Evolutionary conservation across 768 basidiomycete species (phyloP), one percentile per base, ranked within the genome.

Genomic region (Tylopilus balloui): DNA sequence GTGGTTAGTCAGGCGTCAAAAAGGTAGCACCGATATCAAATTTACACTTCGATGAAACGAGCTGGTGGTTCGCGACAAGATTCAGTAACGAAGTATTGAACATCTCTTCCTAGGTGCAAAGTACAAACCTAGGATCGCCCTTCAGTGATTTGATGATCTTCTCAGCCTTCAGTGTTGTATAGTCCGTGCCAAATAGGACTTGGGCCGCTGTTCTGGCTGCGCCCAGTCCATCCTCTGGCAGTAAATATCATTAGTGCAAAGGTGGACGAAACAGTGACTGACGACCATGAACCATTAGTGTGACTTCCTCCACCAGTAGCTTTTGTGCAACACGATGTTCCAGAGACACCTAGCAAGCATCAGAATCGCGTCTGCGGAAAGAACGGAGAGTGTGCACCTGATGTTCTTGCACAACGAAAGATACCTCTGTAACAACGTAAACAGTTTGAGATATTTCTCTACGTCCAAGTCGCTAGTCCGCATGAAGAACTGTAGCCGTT

Each of bases 401-500:
- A 63, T 96, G 94, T 2, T 70, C 65, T 10, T 68, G 57, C 63
- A 92, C 69, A 6, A 86, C 62, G 1, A 72, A 68, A 2, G 76
- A 66, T 38, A 96, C 83, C 50, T 79, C 67, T 14, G 70, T 25
- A 94, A 70, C 35, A 96, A 74, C 3, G 92, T 94, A 56, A 98
- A 89, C 54, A 93, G 69, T 54, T 80, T 85, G 24, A 98, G 73
- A 61, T 91, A 89, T 54, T 74, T 79, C 47, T 79, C 81, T 4
- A 93, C 86, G 58, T 93, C 90, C 12, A 77, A 78, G 58, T 98
- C 94, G 0, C 83, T 67, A 8, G 84, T 81, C 57, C 85, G 81
- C 36, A 95, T 65, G 72, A 96, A 98, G 71, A 95, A 98, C 95
- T 99, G 41, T 1, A 10, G 23, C 42, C 36, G 21, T 24, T 14